These are phyloP conservation scores for Fusarium continuum DNA, from an alignment of 2,329 filamentous ascomycete genomes.

Conservation along the genomic window DNA sequence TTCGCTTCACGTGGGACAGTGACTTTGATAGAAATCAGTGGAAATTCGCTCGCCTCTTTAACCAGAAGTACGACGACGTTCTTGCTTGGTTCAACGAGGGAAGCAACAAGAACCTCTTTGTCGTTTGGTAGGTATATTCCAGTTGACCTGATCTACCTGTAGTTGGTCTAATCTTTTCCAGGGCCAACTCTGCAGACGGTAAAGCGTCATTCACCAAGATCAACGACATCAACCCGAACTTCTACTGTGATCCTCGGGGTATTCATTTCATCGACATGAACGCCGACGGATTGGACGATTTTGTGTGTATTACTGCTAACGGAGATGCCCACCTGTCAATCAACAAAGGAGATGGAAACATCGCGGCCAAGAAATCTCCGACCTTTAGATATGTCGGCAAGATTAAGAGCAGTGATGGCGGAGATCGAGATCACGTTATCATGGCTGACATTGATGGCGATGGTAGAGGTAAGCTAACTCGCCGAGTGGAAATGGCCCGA, in stretches of 20 bases:
- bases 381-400: neutral
- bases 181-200: neutral
- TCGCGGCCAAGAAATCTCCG: neutral
- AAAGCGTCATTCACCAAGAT: conserved; percentile 3
- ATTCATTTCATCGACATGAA: conserved; percentile 19
- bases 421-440: neutral
- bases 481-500: too few relatives aligned
- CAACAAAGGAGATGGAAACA: neutral
- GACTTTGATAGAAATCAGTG: neutral
- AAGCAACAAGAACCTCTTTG: neutral
- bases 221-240: neutral
- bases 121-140: neutral
- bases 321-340: neutral
- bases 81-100: neutral
- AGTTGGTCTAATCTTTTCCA: neutral
- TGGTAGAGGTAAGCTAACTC: neutral
- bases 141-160: neutral
- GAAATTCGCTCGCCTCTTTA: neutral
- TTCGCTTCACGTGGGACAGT: too few relatives aligned
- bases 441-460: neutral
- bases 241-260: conserved; percentile 5
- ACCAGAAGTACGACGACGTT: neutral
- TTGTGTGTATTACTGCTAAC: neutral
- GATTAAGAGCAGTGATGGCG: neutral
- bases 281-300: neutral